These are phyloP conservation scores for Fusarium tjaetaba DNA, from an alignment of 2,329 filamentous ascomycete genomes.

Conservation along the genomic window DNA sequence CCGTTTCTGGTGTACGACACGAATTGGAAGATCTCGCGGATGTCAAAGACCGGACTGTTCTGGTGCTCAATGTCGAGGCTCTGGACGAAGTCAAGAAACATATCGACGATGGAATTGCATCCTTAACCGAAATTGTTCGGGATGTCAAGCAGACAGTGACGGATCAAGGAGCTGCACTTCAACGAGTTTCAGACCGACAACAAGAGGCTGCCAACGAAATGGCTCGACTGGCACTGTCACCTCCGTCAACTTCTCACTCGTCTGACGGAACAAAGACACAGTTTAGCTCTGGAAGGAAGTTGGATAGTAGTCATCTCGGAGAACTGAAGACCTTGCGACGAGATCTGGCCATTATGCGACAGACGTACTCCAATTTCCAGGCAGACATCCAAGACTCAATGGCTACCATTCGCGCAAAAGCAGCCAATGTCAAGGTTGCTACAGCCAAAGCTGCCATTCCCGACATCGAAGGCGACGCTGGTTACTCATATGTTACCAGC, in stretches of 20 bases:
- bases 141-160: conserved; percentile 85
- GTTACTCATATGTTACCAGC: conserved; percentile 83
- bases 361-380: conserved; percentile 92
- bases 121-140: conserved; percentile 84
- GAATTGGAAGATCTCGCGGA: conserved; percentile 93
- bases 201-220: conserved; percentile 90
- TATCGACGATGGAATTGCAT: conserved; percentile 89
- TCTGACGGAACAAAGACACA: conserved; percentile 53
- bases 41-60: conserved; percentile 92
- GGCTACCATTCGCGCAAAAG: conserved; percentile 83
- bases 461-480: conserved; percentile 78
- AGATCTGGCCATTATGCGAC: conserved; percentile 89
- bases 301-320: conserved; percentile 71
- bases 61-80: conserved; percentile 93
- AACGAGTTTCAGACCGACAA: conserved; percentile 89
- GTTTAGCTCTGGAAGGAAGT: conserved; percentile 52
- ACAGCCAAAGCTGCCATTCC: conserved; percentile 78
- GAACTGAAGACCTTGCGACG: conserved; percentile 86
- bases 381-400: conserved; percentile 90
- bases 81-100: conserved; percentile 97
- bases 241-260: conserved; percentile 55
- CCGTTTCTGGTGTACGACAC: conserved; percentile 93
- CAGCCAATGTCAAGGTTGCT: conserved; percentile 79
- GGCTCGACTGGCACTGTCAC: conserved; percentile 65
- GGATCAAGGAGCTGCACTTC: conserved; percentile 82